Conservation (phyloP, 768 basidiomycete species). For the Hortiboletus campestris region DNA sequence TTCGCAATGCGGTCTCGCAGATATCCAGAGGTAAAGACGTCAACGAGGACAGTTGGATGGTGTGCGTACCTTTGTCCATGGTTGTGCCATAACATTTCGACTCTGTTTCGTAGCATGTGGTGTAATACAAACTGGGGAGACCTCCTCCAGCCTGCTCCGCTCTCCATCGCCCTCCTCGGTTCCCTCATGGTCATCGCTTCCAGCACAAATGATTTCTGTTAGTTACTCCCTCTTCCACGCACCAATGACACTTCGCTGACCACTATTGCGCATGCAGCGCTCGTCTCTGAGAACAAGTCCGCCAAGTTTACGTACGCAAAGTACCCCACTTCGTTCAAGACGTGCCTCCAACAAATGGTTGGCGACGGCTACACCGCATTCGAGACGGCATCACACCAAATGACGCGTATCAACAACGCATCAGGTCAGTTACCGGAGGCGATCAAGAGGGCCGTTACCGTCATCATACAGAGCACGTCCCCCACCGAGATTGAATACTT, state of each 20-base stretch:
- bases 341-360: slow-evolving; percentile 23
- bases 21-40: slow-evolving; percentile 21
- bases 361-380: slow-evolving; percentile 22
- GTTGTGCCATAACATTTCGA: neutral
- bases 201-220: slow-evolving; percentile 16
- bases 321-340: slow-evolving; percentile 21
- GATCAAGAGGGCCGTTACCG: slow-evolving; percentile 14
- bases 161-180: slow-evolving; percentile 17
- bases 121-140: slow-evolving; percentile 22
- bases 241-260: neutral
- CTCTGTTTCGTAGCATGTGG: slow-evolving; percentile 12
- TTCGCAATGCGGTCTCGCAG: slow-evolving; percentile 18
- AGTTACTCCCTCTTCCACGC: neutral
- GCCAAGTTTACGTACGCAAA: slow-evolving; percentile 14
- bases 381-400: slow-evolving; percentile 18
- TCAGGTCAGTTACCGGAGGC: slow-evolving; percentile 16
- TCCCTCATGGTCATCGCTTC: slow-evolving; percentile 18
- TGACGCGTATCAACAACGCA: slow-evolving; percentile 21
- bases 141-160: slow-evolving; percentile 18
- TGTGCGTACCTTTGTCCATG: slow-evolving; percentile 4
- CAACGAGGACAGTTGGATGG: slow-evolving; percentile 23
- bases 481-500: slow-evolving; percentile 12
- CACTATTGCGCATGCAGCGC: neutral
- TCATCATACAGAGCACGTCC: slow-evolving; percentile 13
- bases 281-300: slow-evolving; percentile 9